Base-by-base conservation (phyloP, 2,329 filamentous ascomycete genomes). In the Raffaelea deltoideospora region DNA sequence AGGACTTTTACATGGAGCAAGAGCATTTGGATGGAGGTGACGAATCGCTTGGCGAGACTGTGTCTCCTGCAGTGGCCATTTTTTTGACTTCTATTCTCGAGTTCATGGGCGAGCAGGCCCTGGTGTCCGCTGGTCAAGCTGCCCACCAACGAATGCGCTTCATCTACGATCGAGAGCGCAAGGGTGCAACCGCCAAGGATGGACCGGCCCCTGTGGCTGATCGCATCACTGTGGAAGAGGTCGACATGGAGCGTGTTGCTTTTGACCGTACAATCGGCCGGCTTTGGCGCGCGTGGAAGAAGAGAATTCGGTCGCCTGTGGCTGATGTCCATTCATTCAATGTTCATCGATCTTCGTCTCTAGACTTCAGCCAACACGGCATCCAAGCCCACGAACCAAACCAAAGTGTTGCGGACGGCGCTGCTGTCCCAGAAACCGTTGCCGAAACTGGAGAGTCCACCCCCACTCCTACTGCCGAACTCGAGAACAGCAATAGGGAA, bases 51-150 rank as follows among this genome's bases (percentile, higher is more conserved):
- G 72, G 75, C 34, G 79, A 78, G 39, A 68, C 76, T 33, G 80
- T 96, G 17, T 92, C 86, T 0, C 87, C 90, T 22, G 81, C 87
- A 1, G 84, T 92, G 13, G 87, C 90, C 40, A 96, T 98, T 45
- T 98, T 96, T 58, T 63, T 98, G 33, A 95, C 90, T 1, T 92
- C 88, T 0, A 84, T 98, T 42, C 65, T 98, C 30, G 90, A 98
- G 57, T 90, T 86, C 51, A 76, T 98, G 57, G 88, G 84, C 23
- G 90, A 98, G 57, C 82, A 93, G 53, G 81, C 85, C 7, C 63
- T 98, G 42, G 72, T 87, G n/a, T 72, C 92, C 28, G 83, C 86
- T 14, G 84, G 84, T 13, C 81, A 93, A 52, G 85, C 84, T 21
- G 80, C 90, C 1, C 85, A 76, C 52, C 70, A 76, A 38, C 73